Percentiles rank a stretch among this genome's conserved stretches.
Conservation (phyloP, 345 rosid genomes). For the Pugionium cornutum region DNA sequence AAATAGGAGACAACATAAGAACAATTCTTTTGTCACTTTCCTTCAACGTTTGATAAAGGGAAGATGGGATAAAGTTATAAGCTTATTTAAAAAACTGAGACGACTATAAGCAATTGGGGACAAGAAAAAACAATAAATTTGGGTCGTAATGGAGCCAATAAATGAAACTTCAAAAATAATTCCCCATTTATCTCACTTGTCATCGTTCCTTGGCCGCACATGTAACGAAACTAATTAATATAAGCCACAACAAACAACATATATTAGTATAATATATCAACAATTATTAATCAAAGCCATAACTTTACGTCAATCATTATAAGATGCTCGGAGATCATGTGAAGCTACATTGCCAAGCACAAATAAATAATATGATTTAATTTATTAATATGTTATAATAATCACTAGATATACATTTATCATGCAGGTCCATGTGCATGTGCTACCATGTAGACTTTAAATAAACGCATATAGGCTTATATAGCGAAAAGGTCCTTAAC, state of each 20-base stretch:
- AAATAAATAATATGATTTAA: conserved; percentile 9
- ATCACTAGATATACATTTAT: conserved; percentile 23
- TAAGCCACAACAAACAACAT: conserved; percentile 29
- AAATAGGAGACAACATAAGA: neutral
- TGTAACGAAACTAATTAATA: conserved; percentile 16
- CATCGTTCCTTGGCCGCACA: conserved; percentile 36
- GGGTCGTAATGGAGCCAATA: conserved; percentile 17
- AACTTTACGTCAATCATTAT: conserved; percentile 42
- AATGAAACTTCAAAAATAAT: conserved; percentile 1
- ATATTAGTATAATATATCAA: conserved; percentile 27
- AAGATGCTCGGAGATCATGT: conserved; percentile 41
- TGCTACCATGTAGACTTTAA: conserved; percentile 1
- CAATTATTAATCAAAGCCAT: conserved; percentile 24
- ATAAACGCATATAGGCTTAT: conserved; percentile 12
- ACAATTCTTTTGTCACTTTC: conserved; percentile 15
- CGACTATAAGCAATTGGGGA: conserved; percentile 4
- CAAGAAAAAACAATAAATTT: neutral
- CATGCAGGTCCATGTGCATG: conserved; percentile 36
- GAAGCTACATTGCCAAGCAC: conserved; percentile 32
- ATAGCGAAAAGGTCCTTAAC: conserved; percentile 13
- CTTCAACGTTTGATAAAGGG: neutral
- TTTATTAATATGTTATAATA: conserved; percentile 12
- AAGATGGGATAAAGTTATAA: neutral
- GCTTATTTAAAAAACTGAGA: neutral
- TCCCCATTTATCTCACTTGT: conserved; percentile 9